A percentile compares a stretch with the other conserved stretches of the same genome.
phyloP scores from a whole-genome alignment of 805 yeast genomes.

The Candida morakotiae region DNA sequence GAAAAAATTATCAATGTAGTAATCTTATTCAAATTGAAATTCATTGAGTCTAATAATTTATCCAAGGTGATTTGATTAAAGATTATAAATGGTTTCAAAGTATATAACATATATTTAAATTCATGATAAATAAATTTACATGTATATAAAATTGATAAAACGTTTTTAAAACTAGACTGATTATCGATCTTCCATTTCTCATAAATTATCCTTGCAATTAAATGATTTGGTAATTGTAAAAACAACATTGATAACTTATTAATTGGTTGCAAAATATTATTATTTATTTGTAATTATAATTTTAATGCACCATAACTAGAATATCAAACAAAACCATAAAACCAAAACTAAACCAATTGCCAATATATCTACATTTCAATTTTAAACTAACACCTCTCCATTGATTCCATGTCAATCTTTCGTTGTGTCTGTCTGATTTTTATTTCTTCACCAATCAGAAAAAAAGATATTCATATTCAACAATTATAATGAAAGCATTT shows the following conservation, averaged over 20 bases:
- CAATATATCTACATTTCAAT: too few relatives aligned
- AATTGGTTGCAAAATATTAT: background rate
- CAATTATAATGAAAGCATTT: slow-evolving; percentile 32
- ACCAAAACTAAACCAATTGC: too few relatives aligned
- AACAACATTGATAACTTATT: too few relatives aligned
- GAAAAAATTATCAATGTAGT: background rate
- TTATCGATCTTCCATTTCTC: background rate
- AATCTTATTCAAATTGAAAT: slow-evolving; percentile 1
- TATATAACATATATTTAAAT: slow-evolving; percentile 10
- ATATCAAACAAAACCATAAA: too few relatives aligned
- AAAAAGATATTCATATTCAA: too few relatives aligned
- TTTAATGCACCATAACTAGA: too few relatives aligned
- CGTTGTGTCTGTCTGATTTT: too few relatives aligned
- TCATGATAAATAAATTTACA: slow-evolving; percentile 10
- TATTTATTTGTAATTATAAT: too few relatives aligned
- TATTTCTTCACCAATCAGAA: too few relatives aligned
- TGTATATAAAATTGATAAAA: slow-evolving; percentile 9
- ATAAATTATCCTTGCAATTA: slow-evolving; percentile 11
- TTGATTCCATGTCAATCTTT: too few relatives aligned
- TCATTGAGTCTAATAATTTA: background rate
- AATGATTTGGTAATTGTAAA: slow-evolving; percentile 9
- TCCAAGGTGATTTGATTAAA: background rate
- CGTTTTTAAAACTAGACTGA: background rate
- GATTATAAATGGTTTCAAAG: slow-evolving; percentile 9
- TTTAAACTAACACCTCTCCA: too few relatives aligned